Percentiles rank a stretch among this genome's conserved stretches.
Conservation (phyloP, 768 basidiomycete genomes). For the Amanita pseudoporphyria region DNA sequence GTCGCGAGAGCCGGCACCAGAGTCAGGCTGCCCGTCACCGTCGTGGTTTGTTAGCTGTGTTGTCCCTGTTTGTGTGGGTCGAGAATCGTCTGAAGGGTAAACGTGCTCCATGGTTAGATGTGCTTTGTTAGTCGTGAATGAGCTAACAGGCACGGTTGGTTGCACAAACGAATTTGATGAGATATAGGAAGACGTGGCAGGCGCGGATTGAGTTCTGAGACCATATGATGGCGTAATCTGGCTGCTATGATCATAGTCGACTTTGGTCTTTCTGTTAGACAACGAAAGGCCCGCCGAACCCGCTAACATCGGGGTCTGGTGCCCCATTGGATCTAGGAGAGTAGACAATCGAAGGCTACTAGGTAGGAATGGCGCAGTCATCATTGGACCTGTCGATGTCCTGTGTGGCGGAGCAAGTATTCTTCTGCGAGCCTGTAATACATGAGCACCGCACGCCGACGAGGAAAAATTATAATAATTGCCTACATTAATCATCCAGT, state of each 20-base stretch:
- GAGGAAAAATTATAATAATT: slow-evolving; percentile 7
- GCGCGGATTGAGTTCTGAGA: slow-evolving; percentile 29
- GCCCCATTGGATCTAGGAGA: slow-evolving; percentile 32
- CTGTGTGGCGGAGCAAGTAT: slow-evolving; percentile 78
- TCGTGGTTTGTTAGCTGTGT: slow-evolving; percentile 25
- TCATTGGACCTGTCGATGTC: slow-evolving; percentile 66
- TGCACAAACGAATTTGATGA: slow-evolving; percentile 40
- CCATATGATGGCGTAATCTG: slow-evolving; percentile 25
- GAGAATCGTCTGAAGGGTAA: slow-evolving; percentile 28
- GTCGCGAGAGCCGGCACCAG: slow-evolving; percentile 36
- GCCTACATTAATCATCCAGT: slow-evolving; percentile 85
- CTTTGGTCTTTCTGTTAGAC: slow-evolving; percentile 22
- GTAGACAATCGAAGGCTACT: slow-evolving; percentile 34
- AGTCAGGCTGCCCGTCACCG: slow-evolving; percentile 28
- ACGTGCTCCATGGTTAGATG: slow-evolving; percentile 22
- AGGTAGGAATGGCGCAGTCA: slow-evolving; percentile 63
- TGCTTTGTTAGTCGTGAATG: slow-evolving; percentile 26
- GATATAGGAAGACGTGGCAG: slow-evolving; percentile 25
- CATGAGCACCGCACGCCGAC: slow-evolving; percentile 9
- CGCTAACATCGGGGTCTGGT: slow-evolving; percentile 60
- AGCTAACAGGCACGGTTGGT: slow-evolving; percentile 36
- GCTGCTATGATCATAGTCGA: slow-evolving; percentile 28
- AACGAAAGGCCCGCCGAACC: slow-evolving; percentile 39
- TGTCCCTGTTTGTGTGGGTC: slow-evolving; percentile 18
- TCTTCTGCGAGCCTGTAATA: slow-evolving; percentile 59